These are phyloP conservation scores for Stephania cephalantha DNA, from an alignment of 164 flowering plant genomes.

Conservation along the genomic window DNA sequence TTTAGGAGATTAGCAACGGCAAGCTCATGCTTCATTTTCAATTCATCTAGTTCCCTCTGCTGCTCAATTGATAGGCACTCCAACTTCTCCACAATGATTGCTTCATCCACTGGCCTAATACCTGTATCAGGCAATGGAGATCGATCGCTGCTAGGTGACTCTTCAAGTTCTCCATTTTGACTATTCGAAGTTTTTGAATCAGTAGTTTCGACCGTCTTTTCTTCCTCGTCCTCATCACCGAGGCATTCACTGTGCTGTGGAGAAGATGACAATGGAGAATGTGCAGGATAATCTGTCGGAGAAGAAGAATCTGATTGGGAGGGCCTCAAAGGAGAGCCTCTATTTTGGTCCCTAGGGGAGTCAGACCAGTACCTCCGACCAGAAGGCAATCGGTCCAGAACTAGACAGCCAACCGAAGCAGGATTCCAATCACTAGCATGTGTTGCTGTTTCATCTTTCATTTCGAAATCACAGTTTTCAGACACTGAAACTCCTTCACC, in stretches of 20 bases:
- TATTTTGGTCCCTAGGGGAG: slow-evolving; percentile 47
- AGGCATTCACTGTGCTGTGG: slow-evolving; percentile 1
- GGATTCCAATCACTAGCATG: slow-evolving; percentile 15
- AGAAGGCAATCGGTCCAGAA: slow-evolving; percentile 62
- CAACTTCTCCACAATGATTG: slow-evolving; percentile 36
- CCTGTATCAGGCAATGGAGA: slow-evolving; percentile 5
- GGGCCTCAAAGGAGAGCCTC: slow-evolving; percentile 38
- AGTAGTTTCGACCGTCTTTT: not conserved
- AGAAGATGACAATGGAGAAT: not conserved
- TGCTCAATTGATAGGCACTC: slow-evolving; percentile 50
- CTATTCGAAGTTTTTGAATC: not conserved
- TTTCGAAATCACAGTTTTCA: slow-evolving; percentile 25
- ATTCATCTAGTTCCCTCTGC: slow-evolving; percentile 53
- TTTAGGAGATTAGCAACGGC: slow-evolving; percentile 43
- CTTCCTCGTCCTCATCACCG: not conserved
- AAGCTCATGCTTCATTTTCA: slow-evolving; percentile 49
- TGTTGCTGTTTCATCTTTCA: slow-evolving; percentile 29
- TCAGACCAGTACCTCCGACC: slow-evolving; percentile 78
- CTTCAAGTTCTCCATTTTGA: slow-evolving; percentile 11
- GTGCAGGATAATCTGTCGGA: slow-evolving; percentile 12
- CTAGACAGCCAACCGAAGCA: slow-evolving; percentile 22
- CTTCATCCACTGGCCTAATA: slow-evolving; percentile 26
- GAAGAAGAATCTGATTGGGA: slow-evolving; percentile 32
- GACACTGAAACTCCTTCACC: slow-evolving; percentile 18
- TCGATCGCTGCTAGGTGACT: slow-evolving; percentile 1